Percentiles rank a stretch among this genome's conserved stretches.
phyloP scores from a whole-genome alignment of 2,329 filamentous ascomycete genomes.

The Fusarium longipes region DNA sequence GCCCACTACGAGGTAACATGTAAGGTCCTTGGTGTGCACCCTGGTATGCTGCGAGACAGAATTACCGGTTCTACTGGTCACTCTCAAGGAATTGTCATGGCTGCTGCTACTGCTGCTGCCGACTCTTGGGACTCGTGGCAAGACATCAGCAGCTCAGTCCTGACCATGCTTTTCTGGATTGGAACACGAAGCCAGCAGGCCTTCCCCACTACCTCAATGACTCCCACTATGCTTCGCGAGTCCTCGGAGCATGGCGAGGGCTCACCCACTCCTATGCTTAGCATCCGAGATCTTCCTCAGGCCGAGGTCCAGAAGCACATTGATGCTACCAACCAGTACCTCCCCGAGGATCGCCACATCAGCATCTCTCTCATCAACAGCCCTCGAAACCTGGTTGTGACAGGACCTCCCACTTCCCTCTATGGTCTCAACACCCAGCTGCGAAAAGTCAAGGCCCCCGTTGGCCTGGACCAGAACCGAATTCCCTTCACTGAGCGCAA shows the following conservation, averaged over 20 bases:
- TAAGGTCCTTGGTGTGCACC: constrained; percentile 88
- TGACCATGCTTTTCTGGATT: constrained; percentile 98
- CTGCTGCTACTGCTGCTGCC: constrained; percentile 88
- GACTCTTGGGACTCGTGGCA: constrained; percentile 94
- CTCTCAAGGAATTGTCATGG: constrained; percentile 95
- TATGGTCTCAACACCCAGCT: constrained; percentile 96
- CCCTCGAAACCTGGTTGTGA: constrained; percentile 95
- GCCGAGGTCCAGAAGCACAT: constrained; percentile 95
- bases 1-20: constrained; percentile 96
- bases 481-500: constrained; percentile 97
- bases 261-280: constrained; percentile 96
- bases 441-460: constrained; percentile 96
- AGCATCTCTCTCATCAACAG: constrained; percentile 96
- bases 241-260: constrained; percentile 95
- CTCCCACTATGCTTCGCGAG: constrained; percentile 90
- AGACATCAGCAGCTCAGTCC: constrained; percentile 79
- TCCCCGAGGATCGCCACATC: constrained; percentile 92
- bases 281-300: constrained; percentile 90
- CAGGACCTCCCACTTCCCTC: constrained; percentile 92
- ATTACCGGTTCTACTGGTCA: constrained; percentile 93
- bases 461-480: constrained; percentile 94
- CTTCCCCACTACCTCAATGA: constrained; percentile 93
- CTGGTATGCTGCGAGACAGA: constrained; percentile 85
- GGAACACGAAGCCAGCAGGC: constrained; percentile 96
- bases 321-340: constrained; percentile 94